Evolutionary conservation across 2,329 filamentous ascomycete species (phyloP).

Genomic region (Penicillium concentricum): DNA sequence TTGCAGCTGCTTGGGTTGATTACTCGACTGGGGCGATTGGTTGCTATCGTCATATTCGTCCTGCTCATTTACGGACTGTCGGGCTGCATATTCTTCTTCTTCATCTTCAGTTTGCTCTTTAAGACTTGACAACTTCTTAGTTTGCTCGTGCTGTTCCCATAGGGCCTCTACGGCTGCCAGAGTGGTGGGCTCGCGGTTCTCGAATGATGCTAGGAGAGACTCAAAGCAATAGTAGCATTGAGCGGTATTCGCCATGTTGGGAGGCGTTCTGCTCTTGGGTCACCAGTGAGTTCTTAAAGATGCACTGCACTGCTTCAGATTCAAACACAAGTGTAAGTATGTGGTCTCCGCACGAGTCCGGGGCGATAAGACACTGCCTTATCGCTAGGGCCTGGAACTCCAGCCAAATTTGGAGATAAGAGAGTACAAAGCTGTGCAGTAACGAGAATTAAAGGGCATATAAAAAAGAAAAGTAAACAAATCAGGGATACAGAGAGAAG

Average conservation of each 20-base stretch:
- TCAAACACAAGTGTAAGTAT: conserved; percentile 1
- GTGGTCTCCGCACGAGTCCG: conserved; percentile 10
- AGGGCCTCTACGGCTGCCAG: conserved; percentile 69
- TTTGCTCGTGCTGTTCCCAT: conserved; percentile 57
- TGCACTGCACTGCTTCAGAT: conserved; percentile 8
- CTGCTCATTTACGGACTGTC: conserved; percentile 26
- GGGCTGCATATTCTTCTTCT: conserved; percentile 11
- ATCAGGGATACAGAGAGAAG: background rate
- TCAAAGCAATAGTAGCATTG: conserved; percentile 97
- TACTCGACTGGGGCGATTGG: conserved; percentile 7
- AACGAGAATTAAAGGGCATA: background rate
- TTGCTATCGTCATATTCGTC: conserved; percentile 22
- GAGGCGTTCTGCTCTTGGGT: background rate
- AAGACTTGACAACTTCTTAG: conserved; percentile 39
- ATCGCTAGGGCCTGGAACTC: conserved; percentile 8
- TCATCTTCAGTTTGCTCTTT: conserved; percentile 24
- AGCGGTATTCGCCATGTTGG: conserved; percentile 72
- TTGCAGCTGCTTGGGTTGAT: conserved; percentile 27
- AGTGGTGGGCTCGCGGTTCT: conserved; percentile 64
- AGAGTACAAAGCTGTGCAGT: conserved; percentile 1
- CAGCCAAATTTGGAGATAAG: background rate
- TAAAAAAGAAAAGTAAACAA: background rate
- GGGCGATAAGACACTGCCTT: conserved; percentile 20
- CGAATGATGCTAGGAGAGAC: conserved; percentile 71
- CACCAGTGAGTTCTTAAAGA: background rate